phyloP scores from a whole-genome alignment of 371 early-diverging fungal genomes.

The Lichtheimia ramosa region DNA sequence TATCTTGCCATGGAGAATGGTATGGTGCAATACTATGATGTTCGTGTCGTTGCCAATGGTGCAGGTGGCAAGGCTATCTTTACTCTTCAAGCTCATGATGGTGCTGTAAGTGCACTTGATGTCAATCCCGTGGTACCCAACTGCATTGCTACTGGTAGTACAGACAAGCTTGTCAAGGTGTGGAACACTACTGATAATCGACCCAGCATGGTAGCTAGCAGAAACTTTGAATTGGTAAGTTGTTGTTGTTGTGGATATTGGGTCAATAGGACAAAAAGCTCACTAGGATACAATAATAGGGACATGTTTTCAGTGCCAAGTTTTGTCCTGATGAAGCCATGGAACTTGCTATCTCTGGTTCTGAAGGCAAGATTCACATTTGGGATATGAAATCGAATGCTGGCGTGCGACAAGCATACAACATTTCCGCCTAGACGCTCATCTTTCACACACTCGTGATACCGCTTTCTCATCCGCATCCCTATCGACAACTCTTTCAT shows the following conservation, averaged over 20 bases:
- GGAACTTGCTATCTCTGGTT: constrained; percentile 85
- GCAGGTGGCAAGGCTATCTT: constrained; percentile 64
- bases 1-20: constrained; percentile 89
- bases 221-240: constrained; percentile 73
- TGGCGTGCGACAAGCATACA: constrained; percentile 74
- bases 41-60: constrained; percentile 49
- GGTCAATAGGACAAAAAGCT: no score
- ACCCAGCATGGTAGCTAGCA: constrained; percentile 77
- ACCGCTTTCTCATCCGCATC: no score
- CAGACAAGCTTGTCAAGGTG: constrained; percentile 88
- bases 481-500: no score
- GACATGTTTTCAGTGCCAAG: constrained; percentile 81
- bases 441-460: no score
- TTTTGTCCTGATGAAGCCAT: constrained; percentile 90
- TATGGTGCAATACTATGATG: constrained; percentile 85
- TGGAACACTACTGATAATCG: constrained; percentile 82
- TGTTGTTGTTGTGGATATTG: not conserved
- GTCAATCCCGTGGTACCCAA: constrained; percentile 74
- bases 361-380: constrained; percentile 81
- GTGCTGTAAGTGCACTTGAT: constrained; percentile 85
- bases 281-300: constrained; percentile 25
- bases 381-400: constrained; percentile 91
- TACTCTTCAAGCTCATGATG: constrained; percentile 92
- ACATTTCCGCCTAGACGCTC: constrained; percentile 11
- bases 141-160: constrained; percentile 89